Conservation (phyloP, 768 basidiomycete species). For the Boletus subparvulus region DNA sequence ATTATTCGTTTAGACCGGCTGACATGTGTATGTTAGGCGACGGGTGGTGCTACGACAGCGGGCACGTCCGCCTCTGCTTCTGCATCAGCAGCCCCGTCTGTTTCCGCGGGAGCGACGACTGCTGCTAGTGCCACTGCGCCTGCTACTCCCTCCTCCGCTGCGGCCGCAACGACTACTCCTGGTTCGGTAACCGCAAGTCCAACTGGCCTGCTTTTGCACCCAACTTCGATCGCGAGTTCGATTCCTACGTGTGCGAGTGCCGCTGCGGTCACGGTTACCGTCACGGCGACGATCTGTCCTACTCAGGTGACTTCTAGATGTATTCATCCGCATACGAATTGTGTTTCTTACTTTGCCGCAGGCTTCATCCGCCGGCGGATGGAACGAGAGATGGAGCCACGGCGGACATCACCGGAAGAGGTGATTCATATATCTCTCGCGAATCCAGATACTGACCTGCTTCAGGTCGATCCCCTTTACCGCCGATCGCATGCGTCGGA, state of each 20-base stretch:
- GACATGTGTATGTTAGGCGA: neutral
- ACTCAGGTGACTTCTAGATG: conserved; percentile 9
- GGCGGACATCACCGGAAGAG: neutral
- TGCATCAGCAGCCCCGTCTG: no score
- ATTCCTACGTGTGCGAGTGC: conserved; percentile 1
- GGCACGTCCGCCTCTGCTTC: neutral
- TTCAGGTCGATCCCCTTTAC: neutral
- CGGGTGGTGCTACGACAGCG: neutral
- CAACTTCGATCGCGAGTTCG: neutral
- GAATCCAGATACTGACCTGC: neutral
- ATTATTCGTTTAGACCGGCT: neutral
- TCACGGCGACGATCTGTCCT: conserved; percentile 14
- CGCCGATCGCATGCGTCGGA: conserved; percentile 4
- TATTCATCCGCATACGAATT: neutral
- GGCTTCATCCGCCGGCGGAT: neutral
- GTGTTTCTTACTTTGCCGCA: neutral
- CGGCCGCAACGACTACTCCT: neutral
- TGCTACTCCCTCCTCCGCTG: no score
- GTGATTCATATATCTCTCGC: neutral
- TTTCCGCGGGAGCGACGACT: no score
- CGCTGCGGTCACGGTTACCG: conserved; percentile 15
- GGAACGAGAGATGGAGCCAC: no score
- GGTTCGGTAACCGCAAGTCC: neutral
- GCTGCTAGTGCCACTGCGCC: no score
- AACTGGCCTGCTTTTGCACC: conserved; percentile 2